Base-by-base conservation (phyloP, 192 early-diverging fungal genomes). In the Podila minutissima region DNA sequence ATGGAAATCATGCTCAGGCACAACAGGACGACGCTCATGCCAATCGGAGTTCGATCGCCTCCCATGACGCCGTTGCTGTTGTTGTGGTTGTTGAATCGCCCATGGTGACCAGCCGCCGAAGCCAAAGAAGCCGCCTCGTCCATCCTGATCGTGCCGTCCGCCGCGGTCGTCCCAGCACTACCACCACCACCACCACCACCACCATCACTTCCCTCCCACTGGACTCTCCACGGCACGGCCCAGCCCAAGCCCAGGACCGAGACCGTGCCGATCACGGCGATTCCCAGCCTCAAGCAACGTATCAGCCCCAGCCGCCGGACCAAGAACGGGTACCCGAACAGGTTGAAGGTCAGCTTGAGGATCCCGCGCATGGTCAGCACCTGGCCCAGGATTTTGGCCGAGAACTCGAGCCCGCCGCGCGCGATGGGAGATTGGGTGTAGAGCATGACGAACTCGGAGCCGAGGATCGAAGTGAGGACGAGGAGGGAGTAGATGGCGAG, bases 381-480 rank as follows among this genome's bases (percentile, higher is more conserved):
- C 48, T 71, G 63, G 1, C 74, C 68, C 1, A 70, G 58, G 3
- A 13, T 31, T 15, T 66, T 66, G 4, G 68, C 74, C 24, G 74
- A 76, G 32, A 70, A 76, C 57, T 66, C 67, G 37, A 76, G 67
- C 0, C 74, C 74, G 8, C 74, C 74, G 3, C 68, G 74, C 8
- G 50, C 5, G 26, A 28, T 26, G 6, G 74, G 68, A 0, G 41
- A 60, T 49, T 76, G 74, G 7, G 74, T 76, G 55, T 76, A 76
- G 32, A 76, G 68, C 74, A 76, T 76, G 29, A 69, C 55, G 22
- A 70, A 70, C 41, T 75, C 74, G 29, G 62, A 64, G 12, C 74
- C 67, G 2, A 75, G 62, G 53, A 75, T 75, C 6, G 67, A 75
- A 0, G 53, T 69, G 6, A 75, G 10, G 15, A 75, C 74, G 3